These are phyloP conservation scores for Henckelia pumila DNA, from an alignment of 257 asterid species.

Conservation along the genomic window DNA sequence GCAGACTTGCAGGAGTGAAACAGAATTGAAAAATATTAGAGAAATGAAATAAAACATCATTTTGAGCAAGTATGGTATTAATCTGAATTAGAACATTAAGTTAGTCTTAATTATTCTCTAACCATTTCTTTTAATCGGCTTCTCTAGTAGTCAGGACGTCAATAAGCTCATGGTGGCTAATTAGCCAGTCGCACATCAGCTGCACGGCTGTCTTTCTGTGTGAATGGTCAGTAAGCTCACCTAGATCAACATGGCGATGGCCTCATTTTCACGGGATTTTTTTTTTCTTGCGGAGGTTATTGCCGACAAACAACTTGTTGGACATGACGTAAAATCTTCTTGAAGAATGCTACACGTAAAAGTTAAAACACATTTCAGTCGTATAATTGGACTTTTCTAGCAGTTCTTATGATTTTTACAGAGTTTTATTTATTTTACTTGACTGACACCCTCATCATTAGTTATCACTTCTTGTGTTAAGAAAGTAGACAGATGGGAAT, in stretches of 20 bases:
- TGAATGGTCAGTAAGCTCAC: conserved; percentile 54
- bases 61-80: background rate
- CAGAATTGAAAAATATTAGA: background rate
- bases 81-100: background rate
- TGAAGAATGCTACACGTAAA: background rate
- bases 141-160: background rate
- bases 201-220: conserved; percentile 35
- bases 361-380: background rate
- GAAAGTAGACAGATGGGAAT: background rate
- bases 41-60: background rate
- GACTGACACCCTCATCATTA: background rate
- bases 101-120: background rate
- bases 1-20: background rate
- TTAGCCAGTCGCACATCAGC: conserved; percentile 52
- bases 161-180: conserved; percentile 38
- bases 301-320: conserved; percentile 28
- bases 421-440: background rate
- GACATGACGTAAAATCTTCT: background rate
- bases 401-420: background rate
- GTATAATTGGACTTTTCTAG: background rate
- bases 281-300: conserved; percentile 26
- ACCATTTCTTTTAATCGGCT: background rate
- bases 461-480: background rate
- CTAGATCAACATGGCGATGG: conserved; percentile 37
- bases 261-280: conserved; percentile 31